Conservation (phyloP, 805 yeast species). For the Ogataea haglerorum region DNA sequence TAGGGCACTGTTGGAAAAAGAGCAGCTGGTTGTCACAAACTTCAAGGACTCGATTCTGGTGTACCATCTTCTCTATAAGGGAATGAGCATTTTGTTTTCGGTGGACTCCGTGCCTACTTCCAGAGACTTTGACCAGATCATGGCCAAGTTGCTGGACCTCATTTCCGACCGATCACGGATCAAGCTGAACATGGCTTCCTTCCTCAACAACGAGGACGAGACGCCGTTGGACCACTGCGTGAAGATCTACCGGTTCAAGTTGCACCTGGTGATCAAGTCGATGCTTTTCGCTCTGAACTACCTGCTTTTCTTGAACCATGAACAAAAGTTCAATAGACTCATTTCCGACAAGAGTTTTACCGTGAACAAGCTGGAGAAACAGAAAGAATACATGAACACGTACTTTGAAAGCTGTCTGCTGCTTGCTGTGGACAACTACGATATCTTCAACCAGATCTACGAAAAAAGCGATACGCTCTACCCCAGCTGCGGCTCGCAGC, state of each 20-base stretch:
- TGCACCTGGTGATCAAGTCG: constrained; percentile 40
- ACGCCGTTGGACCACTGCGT: constrained; percentile 21
- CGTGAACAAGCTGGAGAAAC: constrained; percentile 30
- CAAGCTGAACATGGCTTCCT: constrained; percentile 25
- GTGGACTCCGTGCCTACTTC: constrained; percentile 35
- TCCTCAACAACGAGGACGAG: constrained; percentile 19
- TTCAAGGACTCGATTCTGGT: constrained; percentile 45
- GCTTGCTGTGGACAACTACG: constrained; percentile 37
- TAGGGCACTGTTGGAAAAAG: constrained; percentile 33
- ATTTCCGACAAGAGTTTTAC: constrained; percentile 30
- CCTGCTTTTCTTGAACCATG: constrained; percentile 38
- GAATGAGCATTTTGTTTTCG: constrained; percentile 36
- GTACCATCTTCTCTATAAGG: constrained; percentile 40
- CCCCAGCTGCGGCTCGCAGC: constrained; percentile 41
- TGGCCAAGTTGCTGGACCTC: constrained; percentile 29
- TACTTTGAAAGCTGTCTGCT: constrained; percentile 36
- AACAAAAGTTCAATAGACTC: constrained; percentile 33
- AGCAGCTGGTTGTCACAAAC: constrained; percentile 45
- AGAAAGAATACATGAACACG: constrained; percentile 30
- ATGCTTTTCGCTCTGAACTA: constrained; percentile 50
- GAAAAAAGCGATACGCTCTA: constrained; percentile 28
- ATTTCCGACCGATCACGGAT: constrained; percentile 30
- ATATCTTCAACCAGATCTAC: constrained; percentile 33
- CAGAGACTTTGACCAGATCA: constrained; percentile 28
- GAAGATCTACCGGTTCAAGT: constrained; percentile 31